Percentiles rank a stretch among this genome's conserved stretches.
Evolutionary conservation across 148 eudicot genomes (phyloP).

Genomic region (Nepenthes mirabilis): DNA sequence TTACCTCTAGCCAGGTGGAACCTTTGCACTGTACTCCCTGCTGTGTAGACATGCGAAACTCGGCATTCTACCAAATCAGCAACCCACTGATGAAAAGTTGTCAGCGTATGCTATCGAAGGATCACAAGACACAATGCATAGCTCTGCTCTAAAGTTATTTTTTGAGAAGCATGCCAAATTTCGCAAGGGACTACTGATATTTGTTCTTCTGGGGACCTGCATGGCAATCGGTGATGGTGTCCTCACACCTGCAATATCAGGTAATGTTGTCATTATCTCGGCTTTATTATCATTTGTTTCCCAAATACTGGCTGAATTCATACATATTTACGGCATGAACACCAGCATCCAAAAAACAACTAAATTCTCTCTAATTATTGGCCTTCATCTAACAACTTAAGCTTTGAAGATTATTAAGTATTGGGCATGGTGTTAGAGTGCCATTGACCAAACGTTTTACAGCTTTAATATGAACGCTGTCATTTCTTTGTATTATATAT

Average conservation of each 20-base stretch:
- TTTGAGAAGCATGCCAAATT: slow-evolving; percentile 38
- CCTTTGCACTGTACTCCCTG: slow-evolving; percentile 55
- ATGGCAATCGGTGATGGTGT: slow-evolving; percentile 62
- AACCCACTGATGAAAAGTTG: slow-evolving; percentile 29
- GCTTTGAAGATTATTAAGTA: too few species aligned
- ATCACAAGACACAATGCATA: slow-evolving; percentile 24
- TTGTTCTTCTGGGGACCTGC: slow-evolving; percentile 56
- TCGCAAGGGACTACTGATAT: slow-evolving; percentile 38
- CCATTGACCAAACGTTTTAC: too few species aligned
- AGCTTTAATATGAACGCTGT: too few species aligned
- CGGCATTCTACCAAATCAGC: slow-evolving; percentile 42
- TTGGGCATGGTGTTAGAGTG: too few species aligned
- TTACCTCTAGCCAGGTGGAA: slow-evolving; percentile 45
- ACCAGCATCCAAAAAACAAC: too few species aligned
- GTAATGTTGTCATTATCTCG: slow-evolving; percentile 7
- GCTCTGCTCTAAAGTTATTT: slow-evolving; percentile 27
- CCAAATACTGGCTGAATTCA: too few species aligned
- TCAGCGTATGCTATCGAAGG: slow-evolving; percentile 28
- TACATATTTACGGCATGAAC: too few species aligned
- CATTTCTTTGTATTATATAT: too few species aligned
- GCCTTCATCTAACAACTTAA: too few species aligned
- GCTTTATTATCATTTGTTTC: too few species aligned
- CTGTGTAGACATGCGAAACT: slow-evolving; percentile 46
- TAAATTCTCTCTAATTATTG: too few species aligned
- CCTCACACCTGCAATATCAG: slow-evolving; percentile 66